Evolutionary conservation across 148 eudicot species (phyloP), one percentile per base, ranked within the genome.

Genomic region (Diospyros kaki): DNA sequence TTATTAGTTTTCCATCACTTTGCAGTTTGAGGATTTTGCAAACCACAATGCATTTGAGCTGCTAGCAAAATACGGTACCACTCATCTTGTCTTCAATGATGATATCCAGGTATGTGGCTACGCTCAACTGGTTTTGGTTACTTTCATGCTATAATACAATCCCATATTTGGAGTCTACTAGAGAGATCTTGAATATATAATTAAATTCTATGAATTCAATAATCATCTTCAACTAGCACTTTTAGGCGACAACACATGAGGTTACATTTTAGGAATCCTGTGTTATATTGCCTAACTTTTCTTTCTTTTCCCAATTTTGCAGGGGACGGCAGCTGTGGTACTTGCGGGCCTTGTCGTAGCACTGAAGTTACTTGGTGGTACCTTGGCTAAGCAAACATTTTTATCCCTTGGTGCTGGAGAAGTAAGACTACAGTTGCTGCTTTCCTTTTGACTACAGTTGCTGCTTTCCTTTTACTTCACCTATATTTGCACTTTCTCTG

Each of bases 361-460:
- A 46, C 85, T 91, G 72, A 93, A 89, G 84, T 78, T 91, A 74
- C 71, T 87, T 43, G 96, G 98, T 50, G 98, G 96, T 12, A 84
- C 85, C 76, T 87, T 93, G 77, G 91, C 84, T n/a, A 92, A 93
- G 38, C 96, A 93, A 14, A 91, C 81, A 46, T 91, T 93, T 66
- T 75, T 93, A 77, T 93, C 91, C 80, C 89, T 93, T 66, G 98
- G 96, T 69, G 98, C 98, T 75, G 96, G 98, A 64, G 98, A 93
- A 83, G 98, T 91, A 72, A 81, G 81, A 4, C 4, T 43, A 28
- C 0, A 28, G 28, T 28, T 28, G 28, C 28, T 28, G 28, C 28
- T 28, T 28, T 28, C 28, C 28, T 28, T 28, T 28, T 28, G 81
- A 4, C 4, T 43, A 28, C 0, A 28, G 28, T 28, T 28, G 28